phyloP scores from a whole-genome alignment of 129 eudicot species.

The Lonicera japonica region DNA sequence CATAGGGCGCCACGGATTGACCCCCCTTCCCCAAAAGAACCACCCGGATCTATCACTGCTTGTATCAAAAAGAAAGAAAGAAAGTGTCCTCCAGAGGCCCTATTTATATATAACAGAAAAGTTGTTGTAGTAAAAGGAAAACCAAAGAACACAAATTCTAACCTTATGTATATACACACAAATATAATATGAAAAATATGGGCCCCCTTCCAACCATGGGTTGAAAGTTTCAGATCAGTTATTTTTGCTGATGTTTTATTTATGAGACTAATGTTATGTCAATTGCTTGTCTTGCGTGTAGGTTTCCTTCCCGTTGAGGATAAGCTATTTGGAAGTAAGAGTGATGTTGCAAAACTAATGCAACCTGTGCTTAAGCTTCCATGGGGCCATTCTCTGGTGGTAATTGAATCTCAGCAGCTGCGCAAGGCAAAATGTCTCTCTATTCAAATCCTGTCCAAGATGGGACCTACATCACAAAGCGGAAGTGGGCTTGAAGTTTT shows the following conservation, averaged over 20 bases:
- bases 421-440: slow-evolving; percentile 74
- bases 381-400: slow-evolving; percentile 42
- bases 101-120: no score
- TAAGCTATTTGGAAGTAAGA: slow-evolving; percentile 35
- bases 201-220: no score
- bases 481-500: slow-evolving; percentile 48
- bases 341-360: slow-evolving; percentile 33
- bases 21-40: no score
- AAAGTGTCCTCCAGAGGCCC: no score
- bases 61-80: no score
- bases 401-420: slow-evolving; percentile 30
- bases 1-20: no score
- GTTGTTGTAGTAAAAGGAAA: no score
- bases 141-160: no score
- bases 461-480: slow-evolving; percentile 26
- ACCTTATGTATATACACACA: no score
- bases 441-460: slow-evolving; percentile 47
- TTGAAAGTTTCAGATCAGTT: no score
- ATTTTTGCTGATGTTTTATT: slow-evolving; percentile 6
- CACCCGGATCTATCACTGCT: no score
- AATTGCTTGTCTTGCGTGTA: slow-evolving; percentile 15
- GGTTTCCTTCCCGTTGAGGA: slow-evolving; percentile 46
- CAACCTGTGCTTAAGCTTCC: slow-evolving; percentile 63
- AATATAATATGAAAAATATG: no score
- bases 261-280: slow-evolving; percentile 10